Evolutionary conservation across 1,139 yeast species (phyloP).

Genomic region (Pichia sp.): DNA sequence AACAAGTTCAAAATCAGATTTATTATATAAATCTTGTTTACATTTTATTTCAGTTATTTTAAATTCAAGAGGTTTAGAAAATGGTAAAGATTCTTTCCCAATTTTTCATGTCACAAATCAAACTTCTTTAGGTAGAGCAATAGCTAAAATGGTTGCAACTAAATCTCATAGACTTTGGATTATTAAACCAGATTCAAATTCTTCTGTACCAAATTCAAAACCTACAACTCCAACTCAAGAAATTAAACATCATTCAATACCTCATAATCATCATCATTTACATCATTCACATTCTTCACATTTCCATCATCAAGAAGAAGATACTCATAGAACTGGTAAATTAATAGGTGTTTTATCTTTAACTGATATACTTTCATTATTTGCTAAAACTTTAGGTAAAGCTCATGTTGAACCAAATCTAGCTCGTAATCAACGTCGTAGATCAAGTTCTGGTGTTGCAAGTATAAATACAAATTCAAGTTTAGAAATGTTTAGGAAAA

Average conservation of each 20-base stretch:
- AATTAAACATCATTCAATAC: slow-evolving; percentile 1
- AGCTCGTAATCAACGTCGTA: slow-evolving; percentile 84
- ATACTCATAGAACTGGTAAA: slow-evolving; percentile 50
- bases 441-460: slow-evolving; percentile 41
- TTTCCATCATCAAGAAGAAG: slow-evolving; percentile 9
- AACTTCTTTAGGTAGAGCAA: slow-evolving; percentile 76
- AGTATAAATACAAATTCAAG: slow-evolving; percentile 27
- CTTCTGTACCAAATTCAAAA: slow-evolving; percentile 7
- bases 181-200: slow-evolving; percentile 46
- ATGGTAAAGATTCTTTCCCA: slow-evolving; percentile 94
- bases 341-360: slow-evolving; percentile 85
- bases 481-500: slow-evolving; percentile 30
- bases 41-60: slow-evolving; percentile 83
- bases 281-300: slow-evolving; percentile 7
- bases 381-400: slow-evolving; percentile 66
- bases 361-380: slow-evolving; percentile 76
- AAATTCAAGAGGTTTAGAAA: slow-evolving; percentile 81
- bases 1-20: slow-evolving; percentile 73
- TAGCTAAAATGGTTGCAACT: slow-evolving; percentile 93
- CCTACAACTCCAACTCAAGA: slow-evolving; percentile 3
- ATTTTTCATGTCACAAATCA: slow-evolving; percentile 83
- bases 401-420: slow-evolving; percentile 64
- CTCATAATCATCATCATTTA: slow-evolving; percentile 11
- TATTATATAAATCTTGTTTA: slow-evolving; percentile 73
- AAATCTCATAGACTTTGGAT: slow-evolving; percentile 92